These are phyloP conservation scores for Sporothrix pseudoabietina DNA, from an alignment of 2,329 filamentous ascomycete species.

Conservation along the genomic window DNA sequence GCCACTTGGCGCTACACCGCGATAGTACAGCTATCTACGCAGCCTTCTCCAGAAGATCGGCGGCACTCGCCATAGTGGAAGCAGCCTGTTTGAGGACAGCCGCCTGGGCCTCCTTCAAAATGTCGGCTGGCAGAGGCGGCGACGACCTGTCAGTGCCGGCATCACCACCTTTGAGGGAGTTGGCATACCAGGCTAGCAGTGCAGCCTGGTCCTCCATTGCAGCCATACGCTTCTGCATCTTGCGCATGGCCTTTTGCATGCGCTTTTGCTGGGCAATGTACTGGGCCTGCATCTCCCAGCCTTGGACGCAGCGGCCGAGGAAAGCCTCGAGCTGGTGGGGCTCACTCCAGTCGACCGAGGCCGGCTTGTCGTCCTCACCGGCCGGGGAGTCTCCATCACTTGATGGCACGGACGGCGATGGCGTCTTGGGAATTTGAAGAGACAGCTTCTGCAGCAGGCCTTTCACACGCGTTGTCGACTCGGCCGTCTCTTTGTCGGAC, in stretches of 20 bases:
- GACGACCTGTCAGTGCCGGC: not conserved
- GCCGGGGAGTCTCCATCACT: not conserved
- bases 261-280: not conserved
- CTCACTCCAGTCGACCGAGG: conserved; percentile 12
- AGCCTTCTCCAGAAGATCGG: not conserved
- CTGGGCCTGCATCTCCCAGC: conserved; percentile 21
- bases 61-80: conserved; percentile 16
- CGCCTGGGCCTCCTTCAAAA: not conserved
- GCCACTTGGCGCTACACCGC: not conserved
- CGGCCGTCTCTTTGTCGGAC: conserved; percentile 8
- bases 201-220: conserved; percentile 25
- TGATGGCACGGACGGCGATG: not conserved
- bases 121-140: not conserved
- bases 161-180: conserved; percentile 11
- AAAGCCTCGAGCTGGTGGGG: conserved; percentile 20
- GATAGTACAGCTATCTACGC: not conserved
- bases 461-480: not conserved
- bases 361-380: not conserved
- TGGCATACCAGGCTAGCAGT: conserved; percentile 24
- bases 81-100: not conserved
- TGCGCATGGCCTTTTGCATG: not conserved
- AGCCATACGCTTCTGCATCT: conserved; percentile 15
- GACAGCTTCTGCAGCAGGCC: conserved; percentile 3
- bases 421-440: not conserved
- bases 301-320: conserved; percentile 21